Evolutionary conservation across 495 filamentous ascomycete species (phyloP), one percentile per base, ranked within the genome.

Genomic region (Penicillium coffeae): DNA sequence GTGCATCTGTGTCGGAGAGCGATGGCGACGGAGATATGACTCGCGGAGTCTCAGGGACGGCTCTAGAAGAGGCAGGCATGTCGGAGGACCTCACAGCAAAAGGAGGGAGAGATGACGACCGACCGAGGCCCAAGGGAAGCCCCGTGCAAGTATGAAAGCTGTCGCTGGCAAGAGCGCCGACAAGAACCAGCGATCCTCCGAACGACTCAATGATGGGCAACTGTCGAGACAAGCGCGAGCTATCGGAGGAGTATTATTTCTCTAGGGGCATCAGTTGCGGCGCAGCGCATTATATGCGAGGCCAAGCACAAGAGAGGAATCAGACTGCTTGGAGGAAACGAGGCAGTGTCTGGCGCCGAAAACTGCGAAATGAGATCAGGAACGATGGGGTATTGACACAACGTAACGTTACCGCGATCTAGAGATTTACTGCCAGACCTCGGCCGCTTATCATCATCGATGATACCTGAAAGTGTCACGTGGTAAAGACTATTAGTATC

Each of bases 21-120:
- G 84, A 78, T 44, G 84, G 84, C 16, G 82, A 82, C 14, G 86
- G 85, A 19, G 85, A 86, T 48, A 84, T 87, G 55, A 88, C 79
- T 55, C 84, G 80, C 52, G 85, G 85, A 47, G 80, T 84, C 42
- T 78, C 74, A 43, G 86, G 86, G 22, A 84, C 70, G 42, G 67
- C 58, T 38, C 61, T 62, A 48, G 67, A 60, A 30, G 68, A 49
- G 13, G 58, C 71, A 36, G 79, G 59, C 77, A 81, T 83, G 20
- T 55, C 54, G 62, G 58, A 41, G 55, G 60, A 39, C 64, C 47
- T 58, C 21, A 60, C 58, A 58, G 47, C 59, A 63, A 81, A 63
- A 73, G 72, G 75, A 57, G 73, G 74, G 38, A 81, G 65, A 43
- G 57, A 53, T 36, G 60, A 72, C 62, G 53, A 58, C 47, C 56